Evolutionary conservation across 1,284 basidiomycete species (phyloP).

Genomic region (Boletellus sp.): DNA sequence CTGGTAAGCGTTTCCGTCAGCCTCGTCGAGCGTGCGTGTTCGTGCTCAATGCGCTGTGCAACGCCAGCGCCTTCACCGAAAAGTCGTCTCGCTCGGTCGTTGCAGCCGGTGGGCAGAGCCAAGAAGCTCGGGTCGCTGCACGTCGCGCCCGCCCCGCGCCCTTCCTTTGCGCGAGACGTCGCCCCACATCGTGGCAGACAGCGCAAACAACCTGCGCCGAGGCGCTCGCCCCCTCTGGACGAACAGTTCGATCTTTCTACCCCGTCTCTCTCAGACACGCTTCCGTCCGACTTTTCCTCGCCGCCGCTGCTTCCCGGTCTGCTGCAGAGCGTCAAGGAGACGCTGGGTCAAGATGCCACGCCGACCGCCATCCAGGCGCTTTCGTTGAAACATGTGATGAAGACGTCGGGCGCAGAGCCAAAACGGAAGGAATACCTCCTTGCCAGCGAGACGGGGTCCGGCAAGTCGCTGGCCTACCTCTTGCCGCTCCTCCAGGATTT

Average conservation of each 20-base stretch:
- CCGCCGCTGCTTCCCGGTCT: constrained; percentile 68
- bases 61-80: constrained; percentile 31
- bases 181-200: constrained; percentile 27
- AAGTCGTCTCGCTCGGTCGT: constrained; percentile 36
- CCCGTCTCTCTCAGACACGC: constrained; percentile 15
- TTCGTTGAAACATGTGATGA: constrained; percentile 59
- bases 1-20: constrained; percentile 15
- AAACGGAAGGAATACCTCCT: constrained; percentile 61
- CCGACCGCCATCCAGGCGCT: constrained; percentile 78
- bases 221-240: constrained; percentile 32
- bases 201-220: constrained; percentile 3
- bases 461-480: constrained; percentile 88
- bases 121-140: constrained; percentile 33
- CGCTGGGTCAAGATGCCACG: constrained; percentile 49
- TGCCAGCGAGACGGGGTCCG: constrained; percentile 85
- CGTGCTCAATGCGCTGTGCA: background rate
- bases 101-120: constrained; percentile 31
- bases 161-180: constrained; percentile 25
- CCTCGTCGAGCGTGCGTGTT: background rate
- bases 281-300: constrained; percentile 45
- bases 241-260: constrained; percentile 40
- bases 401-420: constrained; percentile 18
- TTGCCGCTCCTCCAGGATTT: constrained; percentile 77
- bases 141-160: constrained; percentile 25
- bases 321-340: constrained; percentile 48